Conservation (phyloP, 1,284 basidiomycete species). For the Rhodotorula sp. region DNA sequence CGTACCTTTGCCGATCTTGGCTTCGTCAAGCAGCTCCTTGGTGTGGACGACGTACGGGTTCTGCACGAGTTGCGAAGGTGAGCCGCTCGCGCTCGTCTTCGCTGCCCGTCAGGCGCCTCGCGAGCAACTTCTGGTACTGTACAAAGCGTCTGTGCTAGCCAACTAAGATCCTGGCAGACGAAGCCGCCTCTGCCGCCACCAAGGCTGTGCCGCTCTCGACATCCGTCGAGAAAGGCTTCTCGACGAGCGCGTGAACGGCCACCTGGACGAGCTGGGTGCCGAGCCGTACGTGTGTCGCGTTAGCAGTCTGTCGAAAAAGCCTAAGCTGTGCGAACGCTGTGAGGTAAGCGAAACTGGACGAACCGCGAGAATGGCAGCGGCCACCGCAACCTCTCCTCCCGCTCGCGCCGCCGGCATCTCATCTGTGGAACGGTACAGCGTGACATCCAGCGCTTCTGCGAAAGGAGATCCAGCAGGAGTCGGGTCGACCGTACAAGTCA, state of each 20-base stretch:
- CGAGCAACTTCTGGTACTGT: neutral
- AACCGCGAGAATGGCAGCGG: conserved; percentile 37
- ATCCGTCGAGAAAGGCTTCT: conserved; percentile 40
- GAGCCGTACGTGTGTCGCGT: conserved; percentile 37
- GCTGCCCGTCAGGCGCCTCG: neutral
- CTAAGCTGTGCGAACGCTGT: neutral
- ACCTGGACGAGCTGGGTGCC: conserved; percentile 25
- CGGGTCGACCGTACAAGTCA: conserved; percentile 41
- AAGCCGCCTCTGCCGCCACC: conserved; percentile 15
- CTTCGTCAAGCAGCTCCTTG: conserved; percentile 28
- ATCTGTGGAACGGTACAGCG: conserved; percentile 19
- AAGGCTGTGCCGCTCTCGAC: conserved; percentile 17
- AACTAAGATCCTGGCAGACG: conserved; percentile 23
- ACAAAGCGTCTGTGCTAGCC: conserved; percentile 42
- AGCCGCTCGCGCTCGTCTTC: too few species aligned
- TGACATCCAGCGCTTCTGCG: conserved; percentile 18
- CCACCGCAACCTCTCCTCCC: conserved; percentile 14
- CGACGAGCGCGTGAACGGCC: conserved; percentile 39
- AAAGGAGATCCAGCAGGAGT: conserved; percentile 20
- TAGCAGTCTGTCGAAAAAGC: conserved; percentile 26
- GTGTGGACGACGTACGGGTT: conserved; percentile 35
- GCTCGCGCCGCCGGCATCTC: conserved; percentile 26
- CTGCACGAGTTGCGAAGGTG: neutral
- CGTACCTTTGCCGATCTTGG: conserved; percentile 25
- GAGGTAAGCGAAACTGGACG: neutral